Conservation (phyloP, 176 grass and related monocot species). For the Musa beccarii region DNA sequence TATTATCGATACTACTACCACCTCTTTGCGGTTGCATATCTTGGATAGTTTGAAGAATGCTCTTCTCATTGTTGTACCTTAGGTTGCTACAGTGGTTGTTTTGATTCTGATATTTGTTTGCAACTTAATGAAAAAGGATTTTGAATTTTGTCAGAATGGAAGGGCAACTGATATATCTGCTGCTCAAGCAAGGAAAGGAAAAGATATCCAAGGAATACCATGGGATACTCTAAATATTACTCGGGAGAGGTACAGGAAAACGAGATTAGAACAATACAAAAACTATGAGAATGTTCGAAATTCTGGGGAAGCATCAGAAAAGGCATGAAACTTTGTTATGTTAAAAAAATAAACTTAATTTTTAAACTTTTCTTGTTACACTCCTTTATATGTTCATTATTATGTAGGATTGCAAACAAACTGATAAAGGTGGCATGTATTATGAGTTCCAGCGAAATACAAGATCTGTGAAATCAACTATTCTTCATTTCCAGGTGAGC, state of each 20-base stretch:
- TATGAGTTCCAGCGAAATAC: conserved; percentile 80
- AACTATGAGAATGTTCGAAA: conserved; percentile 82
- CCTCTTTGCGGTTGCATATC: background rate
- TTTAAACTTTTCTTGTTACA: conserved; percentile 4
- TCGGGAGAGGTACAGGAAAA: conserved; percentile 70
- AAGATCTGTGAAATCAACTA: conserved; percentile 61
- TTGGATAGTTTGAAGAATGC: background rate
- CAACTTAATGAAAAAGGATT: conserved; percentile 15
- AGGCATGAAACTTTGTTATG: conserved; percentile 28
- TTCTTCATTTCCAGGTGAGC: conserved; percentile 86
- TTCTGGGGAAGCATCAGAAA: conserved; percentile 72
- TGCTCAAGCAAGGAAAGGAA: conserved; percentile 73
- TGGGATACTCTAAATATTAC: conserved; percentile 60
- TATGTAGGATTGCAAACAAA: conserved; percentile 65
- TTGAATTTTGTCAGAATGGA: conserved; percentile 34
- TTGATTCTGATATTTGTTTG: background rate
- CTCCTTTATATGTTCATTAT: conserved; percentile 21
- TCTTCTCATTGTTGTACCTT: background rate
- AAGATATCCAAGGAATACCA: conserved; percentile 94
- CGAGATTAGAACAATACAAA: conserved; percentile 91
- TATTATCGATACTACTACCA: background rate
- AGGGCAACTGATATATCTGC: conserved; percentile 64
- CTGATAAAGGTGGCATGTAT: conserved; percentile 55
- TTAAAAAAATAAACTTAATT: background rate
- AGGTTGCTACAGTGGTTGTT: conserved; percentile 8